Percentiles rank a stretch among this genome's conserved stretches.
Conservation (phyloP, 768 basidiomycete species). For the Lentinus brumalis region DNA sequence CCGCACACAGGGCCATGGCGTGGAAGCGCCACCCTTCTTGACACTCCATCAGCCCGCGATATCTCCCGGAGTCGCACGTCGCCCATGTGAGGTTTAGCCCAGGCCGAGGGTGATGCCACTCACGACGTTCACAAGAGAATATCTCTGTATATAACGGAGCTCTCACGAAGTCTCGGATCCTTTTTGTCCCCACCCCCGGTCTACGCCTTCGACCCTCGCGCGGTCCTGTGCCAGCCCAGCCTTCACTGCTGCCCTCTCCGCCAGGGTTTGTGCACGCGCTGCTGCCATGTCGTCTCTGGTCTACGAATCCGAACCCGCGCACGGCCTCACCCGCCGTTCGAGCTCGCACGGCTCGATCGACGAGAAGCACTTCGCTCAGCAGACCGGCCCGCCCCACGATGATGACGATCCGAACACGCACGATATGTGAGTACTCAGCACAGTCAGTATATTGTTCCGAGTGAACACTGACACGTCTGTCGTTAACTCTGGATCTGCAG, state of each 20-base stretch:
- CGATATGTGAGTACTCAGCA: conserved; percentile 8
- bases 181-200: background rate
- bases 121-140: background rate
- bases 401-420: conserved; percentile 1
- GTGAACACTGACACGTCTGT: background rate
- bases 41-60: background rate
- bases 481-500: conserved; percentile 5
- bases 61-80: background rate
- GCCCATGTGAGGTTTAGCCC: no score
- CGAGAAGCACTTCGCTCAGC: conserved; percentile 3
- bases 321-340: conserved; percentile 6
- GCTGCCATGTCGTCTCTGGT: conserved; percentile 6
- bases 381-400: background rate
- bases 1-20: background rate
- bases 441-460: background rate
- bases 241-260: conserved; percentile 6
- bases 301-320: conserved; percentile 10
- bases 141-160: background rate
- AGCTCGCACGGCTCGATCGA: conserved; percentile 11
- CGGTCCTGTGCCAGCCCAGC: conserved; percentile 1
- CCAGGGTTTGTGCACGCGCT: conserved; percentile 2
- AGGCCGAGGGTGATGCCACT: background rate
- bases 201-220: background rate
- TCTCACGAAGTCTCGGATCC: background rate
- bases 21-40: background rate